Evolutionary conservation across 768 basidiomycete genomes (phyloP).

Genomic region (Hortiboletus flavorubellus): DNA sequence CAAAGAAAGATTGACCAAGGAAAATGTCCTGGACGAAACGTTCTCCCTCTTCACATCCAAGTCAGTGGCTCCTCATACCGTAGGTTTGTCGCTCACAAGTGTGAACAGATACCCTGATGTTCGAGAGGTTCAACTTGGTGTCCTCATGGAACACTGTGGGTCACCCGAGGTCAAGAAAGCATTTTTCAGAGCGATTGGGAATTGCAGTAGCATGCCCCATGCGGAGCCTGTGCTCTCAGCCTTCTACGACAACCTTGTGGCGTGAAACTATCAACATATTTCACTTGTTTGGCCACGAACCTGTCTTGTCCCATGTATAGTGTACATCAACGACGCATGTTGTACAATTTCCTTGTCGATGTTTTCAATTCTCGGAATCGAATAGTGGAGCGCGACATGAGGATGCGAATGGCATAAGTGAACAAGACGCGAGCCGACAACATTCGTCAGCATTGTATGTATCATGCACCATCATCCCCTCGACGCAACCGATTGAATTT

Average conservation of each 20-base stretch:
- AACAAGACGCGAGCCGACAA: too few species aligned
- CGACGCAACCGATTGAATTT: conserved; percentile 79
- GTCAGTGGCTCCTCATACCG: conserved; percentile 1
- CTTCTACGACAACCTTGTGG: conserved; percentile 13
- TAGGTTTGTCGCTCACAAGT: not conserved
- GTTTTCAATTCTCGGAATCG: not conserved
- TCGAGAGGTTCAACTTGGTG: conserved; percentile 14
- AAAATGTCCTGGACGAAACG: conserved; percentile 24
- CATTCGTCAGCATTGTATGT: not conserved
- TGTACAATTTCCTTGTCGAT: not conserved
- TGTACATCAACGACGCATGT: too few species aligned
- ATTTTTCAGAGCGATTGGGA: conserved; percentile 9
- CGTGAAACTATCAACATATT: not conserved
- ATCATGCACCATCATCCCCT: conserved; percentile 47
- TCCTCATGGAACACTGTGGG: conserved; percentile 6
- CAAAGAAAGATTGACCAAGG: conserved; percentile 7
- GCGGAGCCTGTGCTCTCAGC: conserved; percentile 12
- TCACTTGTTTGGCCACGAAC: not conserved
- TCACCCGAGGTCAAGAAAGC: conserved; percentile 14
- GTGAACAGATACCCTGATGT: conserved; percentile 16
- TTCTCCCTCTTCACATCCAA: conserved; percentile 28
- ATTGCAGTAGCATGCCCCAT: conserved; percentile 5
- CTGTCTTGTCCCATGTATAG: not conserved
- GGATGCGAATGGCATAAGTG: not conserved
- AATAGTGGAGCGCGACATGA: not conserved